phyloP scores from a whole-genome alignment of 1,284 basidiomycete genomes.

The Cutaneotrichosporon cutaneum region DNA sequence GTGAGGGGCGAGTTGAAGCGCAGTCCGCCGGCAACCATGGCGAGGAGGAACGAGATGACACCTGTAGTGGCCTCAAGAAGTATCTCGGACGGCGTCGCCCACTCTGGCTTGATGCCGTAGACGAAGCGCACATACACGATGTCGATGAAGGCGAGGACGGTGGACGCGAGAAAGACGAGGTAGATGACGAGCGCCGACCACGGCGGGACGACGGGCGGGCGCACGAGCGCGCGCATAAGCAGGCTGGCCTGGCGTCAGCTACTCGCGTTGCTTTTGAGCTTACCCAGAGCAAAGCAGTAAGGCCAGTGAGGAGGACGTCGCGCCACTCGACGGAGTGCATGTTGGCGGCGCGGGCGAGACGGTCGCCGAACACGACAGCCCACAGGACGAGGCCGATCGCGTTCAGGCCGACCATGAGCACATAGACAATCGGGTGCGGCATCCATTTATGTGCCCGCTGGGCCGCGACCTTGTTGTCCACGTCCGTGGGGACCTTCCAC shows the following conservation, averaged over 20 bases:
- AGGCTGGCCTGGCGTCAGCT: constrained; percentile 13
- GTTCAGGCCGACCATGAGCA: constrained; percentile 30
- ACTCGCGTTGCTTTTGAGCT: background rate
- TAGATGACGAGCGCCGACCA: constrained; percentile 40
- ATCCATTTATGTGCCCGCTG: constrained; percentile 9
- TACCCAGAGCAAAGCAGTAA: constrained; percentile 16
- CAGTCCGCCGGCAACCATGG: constrained; percentile 31
- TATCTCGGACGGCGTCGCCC: constrained; percentile 33
- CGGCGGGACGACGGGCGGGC: constrained; percentile 42
- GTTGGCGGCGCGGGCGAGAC: constrained; percentile 23
- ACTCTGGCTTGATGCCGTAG: constrained; percentile 30
- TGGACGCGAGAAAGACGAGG: constrained; percentile 30
- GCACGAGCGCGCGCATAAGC: constrained; percentile 30
- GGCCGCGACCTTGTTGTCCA: constrained; percentile 9
- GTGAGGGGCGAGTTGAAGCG: constrained; percentile 39
- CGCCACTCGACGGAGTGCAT: background rate
- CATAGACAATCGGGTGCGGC: constrained; percentile 10
- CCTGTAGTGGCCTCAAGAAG: constrained; percentile 35
- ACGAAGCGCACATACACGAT: constrained; percentile 32
- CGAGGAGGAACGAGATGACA: constrained; percentile 27
- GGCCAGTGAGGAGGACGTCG: constrained; percentile 29
- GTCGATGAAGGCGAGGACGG: constrained; percentile 31
- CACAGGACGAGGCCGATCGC: constrained; percentile 36
- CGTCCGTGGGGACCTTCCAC: constrained; percentile 8
- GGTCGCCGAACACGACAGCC: constrained; percentile 35